Percentiles rank a stretch among this genome's conserved stretches.
phyloP scores from a whole-genome alignment of 805 yeast species.

The Saccharomycopsis sp. region DNA sequence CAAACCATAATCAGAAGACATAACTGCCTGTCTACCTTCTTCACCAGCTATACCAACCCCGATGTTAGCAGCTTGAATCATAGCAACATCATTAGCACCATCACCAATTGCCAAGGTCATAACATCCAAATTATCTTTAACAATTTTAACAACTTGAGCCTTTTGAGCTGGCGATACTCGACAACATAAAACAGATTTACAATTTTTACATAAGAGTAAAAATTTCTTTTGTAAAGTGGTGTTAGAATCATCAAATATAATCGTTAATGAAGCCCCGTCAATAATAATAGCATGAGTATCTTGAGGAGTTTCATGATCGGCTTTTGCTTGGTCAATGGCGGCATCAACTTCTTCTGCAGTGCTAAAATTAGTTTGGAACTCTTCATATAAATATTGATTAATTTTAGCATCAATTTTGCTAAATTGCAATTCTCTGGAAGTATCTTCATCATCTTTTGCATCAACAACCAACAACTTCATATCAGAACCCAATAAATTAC shows the following conservation, averaged over 20 bases:
- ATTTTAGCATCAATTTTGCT: conserved; percentile 28
- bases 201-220: conserved; percentile 64
- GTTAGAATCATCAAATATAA: conserved; percentile 33
- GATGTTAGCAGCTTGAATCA: conserved; percentile 81
- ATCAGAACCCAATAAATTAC: conserved; percentile 58
- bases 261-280: conserved; percentile 59
- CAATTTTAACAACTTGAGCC: conserved; percentile 65
- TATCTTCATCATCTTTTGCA: conserved; percentile 28
- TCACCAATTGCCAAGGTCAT: conserved; percentile 81
- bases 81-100: conserved; percentile 83
- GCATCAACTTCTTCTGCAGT: conserved; percentile 37
- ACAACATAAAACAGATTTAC: conserved; percentile 75
- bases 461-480: conserved; percentile 65
- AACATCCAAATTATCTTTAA: conserved; percentile 55
- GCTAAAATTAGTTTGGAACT: conserved; percentile 39
- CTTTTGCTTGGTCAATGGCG: conserved; percentile 43
- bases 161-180: conserved; percentile 81
- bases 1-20: conserved; percentile 78
- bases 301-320: conserved; percentile 59
- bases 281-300: conserved; percentile 54
- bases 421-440: neutral
- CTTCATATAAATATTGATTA: conserved; percentile 39
- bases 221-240: conserved; percentile 45
- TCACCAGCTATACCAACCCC: conserved; percentile 87
- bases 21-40: conserved; percentile 82